A percentile compares a stretch with the other conserved stretches of the same genome.
phyloP scores from a whole-genome alignment of 2,329 filamentous ascomycete genomes.

The Immersiporthe knoxdaviesiana region DNA sequence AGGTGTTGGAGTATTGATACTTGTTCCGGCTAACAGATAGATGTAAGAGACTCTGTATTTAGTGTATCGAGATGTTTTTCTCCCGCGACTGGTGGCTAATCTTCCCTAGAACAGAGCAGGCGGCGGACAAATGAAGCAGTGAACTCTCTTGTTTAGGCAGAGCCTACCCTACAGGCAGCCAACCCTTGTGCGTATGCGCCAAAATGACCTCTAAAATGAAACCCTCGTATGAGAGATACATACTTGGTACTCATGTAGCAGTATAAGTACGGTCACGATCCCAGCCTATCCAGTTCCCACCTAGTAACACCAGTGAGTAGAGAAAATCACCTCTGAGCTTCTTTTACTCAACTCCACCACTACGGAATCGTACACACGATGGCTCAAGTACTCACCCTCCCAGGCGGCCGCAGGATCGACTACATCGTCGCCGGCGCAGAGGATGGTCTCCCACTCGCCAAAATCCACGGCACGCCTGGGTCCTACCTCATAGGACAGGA shows the following conservation, averaged over 20 bases:
- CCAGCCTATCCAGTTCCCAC: background rate
- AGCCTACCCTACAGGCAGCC: no score
- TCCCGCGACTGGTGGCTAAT: no score
- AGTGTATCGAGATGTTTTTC: no score
- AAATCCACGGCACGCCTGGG: slow-evolving; percentile 24
- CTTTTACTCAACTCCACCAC: no score
- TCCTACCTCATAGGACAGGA: slow-evolving; percentile 16
- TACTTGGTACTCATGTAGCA: background rate
- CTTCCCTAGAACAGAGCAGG: no score
- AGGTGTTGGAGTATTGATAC: no score
- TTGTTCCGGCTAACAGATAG: no score
- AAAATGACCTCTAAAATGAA: no score
- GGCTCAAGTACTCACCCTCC: slow-evolving; percentile 15
- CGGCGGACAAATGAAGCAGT: no score
- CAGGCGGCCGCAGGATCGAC: slow-evolving; percentile 27
- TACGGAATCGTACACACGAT: background rate
- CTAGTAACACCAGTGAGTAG: background rate
- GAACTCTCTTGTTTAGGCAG: background rate
- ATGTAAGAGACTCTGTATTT: no score
- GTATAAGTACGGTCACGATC: no score
- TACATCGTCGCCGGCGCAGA: slow-evolving; percentile 23
- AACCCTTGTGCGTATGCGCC: background rate
- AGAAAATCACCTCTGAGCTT: background rate
- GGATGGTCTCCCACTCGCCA: slow-evolving; percentile 21
- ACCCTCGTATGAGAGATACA: background rate